Evolutionary conservation across 257 asterid genomes (phyloP), one percentile per base, ranked within the genome.

Genomic region (Penstemon barbatus): DNA sequence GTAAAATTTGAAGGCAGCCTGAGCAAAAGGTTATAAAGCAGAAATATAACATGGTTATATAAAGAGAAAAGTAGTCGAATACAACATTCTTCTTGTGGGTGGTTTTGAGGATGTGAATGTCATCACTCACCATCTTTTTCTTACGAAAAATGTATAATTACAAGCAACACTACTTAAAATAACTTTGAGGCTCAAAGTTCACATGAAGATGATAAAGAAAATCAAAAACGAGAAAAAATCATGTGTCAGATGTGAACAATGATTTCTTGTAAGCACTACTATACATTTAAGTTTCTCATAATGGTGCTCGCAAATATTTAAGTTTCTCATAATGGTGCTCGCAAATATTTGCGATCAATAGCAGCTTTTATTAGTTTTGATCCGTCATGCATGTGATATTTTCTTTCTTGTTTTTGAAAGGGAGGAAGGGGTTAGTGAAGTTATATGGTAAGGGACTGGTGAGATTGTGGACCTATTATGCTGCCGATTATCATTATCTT

Each of bases 291-390:
- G 19, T 51, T 72, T 55, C 57, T 7, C 36, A 52, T 51, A 49
- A 33, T n/a, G n/a, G n/a, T n/a, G n/a, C n/a, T n/a, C n/a, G n/a
- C n/a, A n/a, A n/a, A n/a, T n/a, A n/a, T n/a, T n/a, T n/a, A n/a
- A n/a, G n/a, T n/a, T n/a, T n/a, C n/a, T n/a, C n/a, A n/a, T n/a
- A n/a, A n/a, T 43, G 11, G 15, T 5, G 6, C 58, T 10, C 37
- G 25, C 51, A 43, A 50, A 55, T 56, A 25, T 40, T 57, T 43
- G 52, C 48, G 57, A 57, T 58, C 46, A 51, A 46, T 1, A 56
- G 65, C 40, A 57, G 37, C 8, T 54, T 73, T 61, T 13, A 0
- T 51, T 52, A 41, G 66, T 33, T 51, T 25, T 78, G 51, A 55
- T 55, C 54, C 15, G 42, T 55, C 43, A 42, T 53, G 38, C 44